phyloP scores from a whole-genome alignment of 2,329 filamentous ascomycete species.

The Verticillium zaregamsianum region DNA sequence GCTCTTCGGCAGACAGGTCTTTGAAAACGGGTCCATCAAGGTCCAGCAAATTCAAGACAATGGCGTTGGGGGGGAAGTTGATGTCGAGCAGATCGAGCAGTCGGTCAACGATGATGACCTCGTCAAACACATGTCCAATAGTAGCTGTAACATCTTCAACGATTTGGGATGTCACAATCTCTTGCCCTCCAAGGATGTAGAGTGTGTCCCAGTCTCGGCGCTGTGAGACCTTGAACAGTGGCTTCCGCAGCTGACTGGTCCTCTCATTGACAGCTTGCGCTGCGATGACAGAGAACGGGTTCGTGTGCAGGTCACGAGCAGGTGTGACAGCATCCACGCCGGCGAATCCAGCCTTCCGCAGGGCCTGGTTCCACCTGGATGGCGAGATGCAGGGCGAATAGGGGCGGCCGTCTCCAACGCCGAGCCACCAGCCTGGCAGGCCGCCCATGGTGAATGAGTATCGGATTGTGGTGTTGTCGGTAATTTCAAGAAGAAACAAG shows the following conservation, averaged over 20 bases:
- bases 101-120: not conserved
- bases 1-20: conserved; percentile 3
- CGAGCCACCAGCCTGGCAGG: conserved; percentile 31
- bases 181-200: not conserved
- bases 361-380: conserved; percentile 17
- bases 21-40: not conserved
- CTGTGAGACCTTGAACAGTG: not conserved
- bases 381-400: conserved; percentile 20
- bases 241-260: not conserved
- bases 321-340: not conserved
- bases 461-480: conserved; percentile 12
- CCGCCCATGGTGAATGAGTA: conserved; percentile 15
- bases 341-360: not conserved
- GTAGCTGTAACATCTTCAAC: not conserved
- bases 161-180: not conserved
- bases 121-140: not conserved
- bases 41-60: not conserved
- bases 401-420: conserved; percentile 20
- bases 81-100: not conserved
- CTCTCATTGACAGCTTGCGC: not conserved
- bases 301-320: not conserved
- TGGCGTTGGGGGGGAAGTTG: not conserved
- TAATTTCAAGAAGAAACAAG: conserved; percentile 13
- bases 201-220: not conserved
- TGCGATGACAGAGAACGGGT: not conserved